Percentiles rank a stretch among this genome's conserved stretches.
Conservation (phyloP, 176 grass and related monocot species). For the Pharus latifolius region DNA sequence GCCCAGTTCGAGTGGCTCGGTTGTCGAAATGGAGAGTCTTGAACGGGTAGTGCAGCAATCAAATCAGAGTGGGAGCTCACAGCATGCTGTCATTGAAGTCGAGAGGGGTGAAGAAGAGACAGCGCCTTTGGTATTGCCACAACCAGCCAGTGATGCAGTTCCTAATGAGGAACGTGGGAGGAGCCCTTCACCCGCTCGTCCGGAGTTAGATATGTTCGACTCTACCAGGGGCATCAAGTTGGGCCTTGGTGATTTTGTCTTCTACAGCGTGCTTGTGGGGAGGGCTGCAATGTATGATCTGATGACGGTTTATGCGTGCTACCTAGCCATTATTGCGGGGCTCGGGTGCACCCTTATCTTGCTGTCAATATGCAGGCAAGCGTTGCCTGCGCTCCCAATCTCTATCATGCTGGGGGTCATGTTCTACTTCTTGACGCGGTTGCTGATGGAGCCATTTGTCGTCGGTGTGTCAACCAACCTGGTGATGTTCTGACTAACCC, state of each 20-base stretch:
- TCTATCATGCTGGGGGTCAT: slow-evolving; percentile 63
- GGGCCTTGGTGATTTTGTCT: slow-evolving; percentile 92
- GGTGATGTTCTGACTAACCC: slow-evolving; percentile 85
- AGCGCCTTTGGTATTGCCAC: slow-evolving; percentile 26
- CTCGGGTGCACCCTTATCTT: slow-evolving; percentile 97
- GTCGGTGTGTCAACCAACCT: slow-evolving; percentile 66
- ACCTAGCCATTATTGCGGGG: slow-evolving; percentile 92
- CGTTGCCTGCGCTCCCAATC: slow-evolving; percentile 83
- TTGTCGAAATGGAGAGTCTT: background rate
- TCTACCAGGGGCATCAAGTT: slow-evolving; percentile 79
- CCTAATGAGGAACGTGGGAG: background rate
- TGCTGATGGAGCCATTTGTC: slow-evolving; percentile 95
- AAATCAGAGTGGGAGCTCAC: slow-evolving; percentile 18
- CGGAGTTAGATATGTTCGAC: slow-evolving; percentile 68
- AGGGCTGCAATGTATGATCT: slow-evolving; percentile 97
- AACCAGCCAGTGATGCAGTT: slow-evolving; percentile 8
- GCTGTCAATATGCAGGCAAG: slow-evolving; percentile 70
- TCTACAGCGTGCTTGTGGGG: slow-evolving; percentile 94
- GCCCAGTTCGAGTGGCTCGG: background rate
- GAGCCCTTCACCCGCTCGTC: slow-evolving; percentile 10
- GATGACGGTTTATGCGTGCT: slow-evolving; percentile 99
- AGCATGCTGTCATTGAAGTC: slow-evolving; percentile 41
- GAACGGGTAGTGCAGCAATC: slow-evolving; percentile 12
- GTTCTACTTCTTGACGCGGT: slow-evolving; percentile 97
- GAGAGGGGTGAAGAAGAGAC: slow-evolving; percentile 44